Percentiles rank a stretch among this genome's conserved stretches.
Evolutionary conservation across 164 flowering plant species (phyloP).

Genomic region (Saururus chinensis): DNA sequence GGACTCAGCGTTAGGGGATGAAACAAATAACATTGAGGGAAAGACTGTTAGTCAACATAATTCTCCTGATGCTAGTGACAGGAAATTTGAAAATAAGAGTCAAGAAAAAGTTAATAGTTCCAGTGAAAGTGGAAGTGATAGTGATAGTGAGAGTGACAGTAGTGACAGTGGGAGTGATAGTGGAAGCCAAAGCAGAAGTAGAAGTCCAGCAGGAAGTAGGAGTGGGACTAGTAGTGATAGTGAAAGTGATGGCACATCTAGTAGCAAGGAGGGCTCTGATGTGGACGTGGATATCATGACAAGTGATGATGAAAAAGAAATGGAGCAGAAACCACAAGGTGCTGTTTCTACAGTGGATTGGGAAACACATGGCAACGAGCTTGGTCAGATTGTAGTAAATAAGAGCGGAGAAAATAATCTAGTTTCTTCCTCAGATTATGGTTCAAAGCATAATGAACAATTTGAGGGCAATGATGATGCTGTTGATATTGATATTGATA

Average conservation of each 20-base stretch:
- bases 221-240: conserved; percentile 85
- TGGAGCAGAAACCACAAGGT: conserved; percentile 27
- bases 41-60: conserved; percentile 25
- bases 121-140: conserved; percentile 68
- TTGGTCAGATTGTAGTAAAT: conserved; percentile 20
- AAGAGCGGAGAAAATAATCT: conserved; percentile 29
- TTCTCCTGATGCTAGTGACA: conserved; percentile 46
- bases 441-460: conserved; percentile 1
- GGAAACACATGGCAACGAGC: conserved; percentile 19
- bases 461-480: background rate
- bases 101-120: conserved; percentile 56
- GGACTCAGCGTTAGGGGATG: conserved; percentile 23
- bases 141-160: conserved; percentile 66
- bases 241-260: conserved; percentile 79
- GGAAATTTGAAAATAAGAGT: conserved; percentile 37
- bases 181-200: conserved; percentile 36
- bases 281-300: conserved; percentile 88
- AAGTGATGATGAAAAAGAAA: conserved; percentile 73
- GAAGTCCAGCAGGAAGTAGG: conserved; percentile 56
- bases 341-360: conserved; percentile 14
- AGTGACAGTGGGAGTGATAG: conserved; percentile 56
- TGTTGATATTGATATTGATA: conserved; percentile 14
- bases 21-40: conserved; percentile 22
- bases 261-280: conserved; percentile 89
- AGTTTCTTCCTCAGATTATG: conserved; percentile 4